Evolutionary conservation across 345 rosid species (phyloP), one percentile per base, ranked within the genome.

Genomic region (Viola odorata): DNA sequence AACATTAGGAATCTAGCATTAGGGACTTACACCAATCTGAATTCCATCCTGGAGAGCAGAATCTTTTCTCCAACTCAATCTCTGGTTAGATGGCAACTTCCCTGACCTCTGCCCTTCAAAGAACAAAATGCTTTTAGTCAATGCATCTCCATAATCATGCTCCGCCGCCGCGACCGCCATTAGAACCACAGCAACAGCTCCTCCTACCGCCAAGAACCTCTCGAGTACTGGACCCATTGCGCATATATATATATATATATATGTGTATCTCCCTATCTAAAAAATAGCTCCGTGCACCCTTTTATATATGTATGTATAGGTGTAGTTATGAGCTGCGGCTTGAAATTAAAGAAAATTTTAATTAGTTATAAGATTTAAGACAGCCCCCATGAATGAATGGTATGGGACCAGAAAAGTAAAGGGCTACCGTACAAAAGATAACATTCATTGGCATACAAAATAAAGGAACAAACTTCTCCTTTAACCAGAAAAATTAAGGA

Each of bases 41-140:
- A 13, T 57, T 13, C 73, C 73, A 58, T 69, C 73, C 0, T 2
- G 41, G 51, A 69, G 73, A 39, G 63, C 73, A 11, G 73, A 69
- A 45, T 69, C 73, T 38, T 62, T 57, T 53, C 73, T 62, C 68
- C 73, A 69, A 14, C 58, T 50, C 63, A 69, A 41, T 48, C 73
- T 69, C 49, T 62, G 68, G 40, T 48, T 57, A 51, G 68, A 4
- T 11, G 73, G 73, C 4, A 69, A 53, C 47, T 69, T 69, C 37
- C 73, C 73, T 10, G 73, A 69, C 60, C 73, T 69, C 64, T 63
- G 64, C 10, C 73, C 73, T 63, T 69, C 68, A 23, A 63, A 69
- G 55, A 69, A 69, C 68, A 69, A 6, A 55, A 69, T 69, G 63
- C 68, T 62, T 51, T 63, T 69, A 16, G 54, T 58, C 54, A 63